Base-by-base conservation (phyloP, 2,329 filamentous ascomycete species). In the Penicillium olsonii region DNA sequence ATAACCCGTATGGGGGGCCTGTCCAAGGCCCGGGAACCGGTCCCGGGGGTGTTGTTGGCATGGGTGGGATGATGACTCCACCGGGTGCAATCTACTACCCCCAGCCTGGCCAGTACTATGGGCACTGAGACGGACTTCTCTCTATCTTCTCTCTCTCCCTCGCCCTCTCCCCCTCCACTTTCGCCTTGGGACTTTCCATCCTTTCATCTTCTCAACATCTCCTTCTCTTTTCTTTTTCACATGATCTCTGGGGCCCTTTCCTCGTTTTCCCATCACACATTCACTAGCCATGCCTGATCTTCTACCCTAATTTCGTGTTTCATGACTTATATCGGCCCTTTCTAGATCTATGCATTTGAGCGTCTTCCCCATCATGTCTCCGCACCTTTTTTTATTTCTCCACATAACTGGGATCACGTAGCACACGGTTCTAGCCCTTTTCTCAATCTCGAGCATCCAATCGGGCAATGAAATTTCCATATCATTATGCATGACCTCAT, bases 61-160 rank as follows among this genome's bases (percentile, higher is more conserved):
- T 92, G 82, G 85, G 85, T 54, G 87, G 87, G 9, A 91, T 94
- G 85, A 87, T 91, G 76, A 87, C 88, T 2, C 79, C 78, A 24
- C 79, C 81, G 3, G 75, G 79, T 45, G 71, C 68, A 20, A 62
- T 76, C 54, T 83, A 79, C 66, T 82, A 72, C 57, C 53, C 82
- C 79, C 55, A 84, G 76, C 63, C 79, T 85, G 65, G 56, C 27
- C 45, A 24, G 47, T 95, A 87, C 73, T 95, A 92, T 63, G 52
- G 61, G 34, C 60, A 69, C 53, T 65, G 48, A 31, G 19, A 26
- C 14, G 37, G 11, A 11, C 11, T 18, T 39, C 41, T 45, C 22
- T 45, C 44, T 50, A 48, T 24, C 22, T 24, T n/a, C 22, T 8
- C 22, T 24, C 22, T 24, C 22, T 24, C 22, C 8, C 22, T 24